These are phyloP conservation scores for Elsinoe ampelina DNA, from an alignment of 2,329 filamentous ascomycete species.

Conservation along the genomic window DNA sequence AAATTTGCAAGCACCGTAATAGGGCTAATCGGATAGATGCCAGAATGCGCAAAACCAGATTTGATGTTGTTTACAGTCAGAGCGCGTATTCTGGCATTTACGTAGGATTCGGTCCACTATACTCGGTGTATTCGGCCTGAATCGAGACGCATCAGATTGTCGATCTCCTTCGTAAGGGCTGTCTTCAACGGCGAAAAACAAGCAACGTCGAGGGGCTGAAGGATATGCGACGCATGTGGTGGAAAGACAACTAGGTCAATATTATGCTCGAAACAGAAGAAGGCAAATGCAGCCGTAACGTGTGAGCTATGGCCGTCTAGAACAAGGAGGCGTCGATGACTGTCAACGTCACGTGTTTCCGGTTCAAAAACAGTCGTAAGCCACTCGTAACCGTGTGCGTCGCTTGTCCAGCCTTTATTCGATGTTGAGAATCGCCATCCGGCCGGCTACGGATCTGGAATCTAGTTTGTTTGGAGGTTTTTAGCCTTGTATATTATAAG, in stretches of 20 bases:
- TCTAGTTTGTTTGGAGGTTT: neutral
- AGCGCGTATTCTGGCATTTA: neutral
- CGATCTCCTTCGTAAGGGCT: neutral
- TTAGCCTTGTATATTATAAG: neutral
- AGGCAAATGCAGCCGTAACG: neutral
- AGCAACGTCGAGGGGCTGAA: too few species aligned
- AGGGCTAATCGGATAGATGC: too few species aligned
- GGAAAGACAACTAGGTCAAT: neutral
- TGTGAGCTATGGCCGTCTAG: neutral
- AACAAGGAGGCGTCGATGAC: neutral
- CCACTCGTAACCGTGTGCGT: neutral
- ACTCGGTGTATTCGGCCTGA: neutral
- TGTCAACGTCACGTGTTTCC: too few species aligned
- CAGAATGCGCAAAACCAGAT: neutral
- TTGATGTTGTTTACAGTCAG: neutral
- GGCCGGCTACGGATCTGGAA: neutral
- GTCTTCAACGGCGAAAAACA: too few species aligned
- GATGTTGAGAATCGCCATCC: neutral
- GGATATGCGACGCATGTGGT: neutral
- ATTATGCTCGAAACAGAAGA: neutral
- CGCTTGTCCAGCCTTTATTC: neutral
- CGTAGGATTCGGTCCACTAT: neutral
- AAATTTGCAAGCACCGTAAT: neutral
- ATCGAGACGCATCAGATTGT: neutral
- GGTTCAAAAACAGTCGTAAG: neutral